Percentiles rank a stretch among this genome's conserved stretches.
Evolutionary conservation across 2,329 filamentous ascomycete genomes (phyloP).

Genomic region (Fusarium equiseti): DNA sequence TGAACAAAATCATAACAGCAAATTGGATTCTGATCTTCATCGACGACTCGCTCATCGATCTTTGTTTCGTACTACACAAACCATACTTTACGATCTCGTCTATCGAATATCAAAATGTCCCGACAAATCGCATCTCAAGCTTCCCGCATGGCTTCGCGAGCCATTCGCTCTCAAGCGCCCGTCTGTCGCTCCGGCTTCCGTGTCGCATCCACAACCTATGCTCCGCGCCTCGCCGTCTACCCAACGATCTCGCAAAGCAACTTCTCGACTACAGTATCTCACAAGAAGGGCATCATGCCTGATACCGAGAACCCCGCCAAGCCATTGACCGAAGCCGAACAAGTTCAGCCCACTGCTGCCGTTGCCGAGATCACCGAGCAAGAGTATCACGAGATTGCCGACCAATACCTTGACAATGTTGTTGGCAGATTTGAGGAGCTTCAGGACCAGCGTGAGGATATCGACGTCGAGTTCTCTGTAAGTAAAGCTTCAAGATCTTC

Average conservation of each 20-base stretch:
- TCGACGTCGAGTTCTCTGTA: conserved; percentile 93
- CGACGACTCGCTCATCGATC: background rate
- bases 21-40: background rate
- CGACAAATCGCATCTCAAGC: conserved; percentile 53
- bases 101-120: conserved; percentile 46
- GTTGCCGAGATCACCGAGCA: conserved; percentile 74
- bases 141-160: conserved; percentile 53
- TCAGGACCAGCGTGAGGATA: conserved; percentile 77
- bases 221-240: conserved; percentile 2
- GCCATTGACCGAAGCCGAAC: conserved; percentile 55
- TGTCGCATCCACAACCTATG: conserved; percentile 23
- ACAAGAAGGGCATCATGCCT: conserved; percentile 68
- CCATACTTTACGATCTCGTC: background rate
- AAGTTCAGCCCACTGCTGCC: conserved; percentile 52
- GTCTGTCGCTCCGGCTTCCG: conserved; percentile 42
- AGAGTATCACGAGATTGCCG: conserved; percentile 82
- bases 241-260: conserved; percentile 41
- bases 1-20: conserved; percentile 5
- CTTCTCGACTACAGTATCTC: conserved; percentile 49
- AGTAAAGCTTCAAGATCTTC: conserved; percentile 50
- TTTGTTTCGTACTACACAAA: background rate
- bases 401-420: conserved; percentile 75
- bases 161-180: conserved; percentile 47
- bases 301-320: conserved; percentile 67
- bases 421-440: conserved; percentile 75